Evolutionary conservation across 805 yeast genomes (phyloP).

Genomic region (Dipodascus albidus): DNA sequence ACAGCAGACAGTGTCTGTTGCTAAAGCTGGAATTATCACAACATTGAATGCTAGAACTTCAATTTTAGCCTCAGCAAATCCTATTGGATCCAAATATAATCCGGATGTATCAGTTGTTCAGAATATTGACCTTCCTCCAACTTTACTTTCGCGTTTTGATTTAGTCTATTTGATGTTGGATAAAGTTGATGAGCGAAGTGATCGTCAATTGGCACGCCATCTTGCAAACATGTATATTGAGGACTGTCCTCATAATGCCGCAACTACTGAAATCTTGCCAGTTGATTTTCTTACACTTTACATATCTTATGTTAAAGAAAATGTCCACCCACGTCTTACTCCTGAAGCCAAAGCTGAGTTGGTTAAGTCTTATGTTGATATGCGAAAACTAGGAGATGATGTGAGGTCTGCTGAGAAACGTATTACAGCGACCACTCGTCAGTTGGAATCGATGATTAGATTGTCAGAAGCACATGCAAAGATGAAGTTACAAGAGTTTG

Average conservation of each 20-base stretch:
- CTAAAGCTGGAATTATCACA: constrained; percentile 97
- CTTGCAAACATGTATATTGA: constrained; percentile 86
- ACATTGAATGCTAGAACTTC: constrained; percentile 95
- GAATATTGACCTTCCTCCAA: constrained; percentile 95
- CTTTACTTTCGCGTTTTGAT: constrained; percentile 88
- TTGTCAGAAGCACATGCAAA: constrained; percentile 95
- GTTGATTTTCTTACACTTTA: constrained; percentile 80
- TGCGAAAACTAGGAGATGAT: constrained; percentile 93
- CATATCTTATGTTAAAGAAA: constrained; percentile 89
- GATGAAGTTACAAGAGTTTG: constrained; percentile 69
- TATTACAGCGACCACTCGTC: constrained; percentile 96
- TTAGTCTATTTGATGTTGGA: constrained; percentile 86
- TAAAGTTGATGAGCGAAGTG: constrained; percentile 77
- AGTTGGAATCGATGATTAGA: constrained; percentile 90
- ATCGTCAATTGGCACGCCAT: constrained; percentile 80
- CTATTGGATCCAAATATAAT: constrained; percentile 89
- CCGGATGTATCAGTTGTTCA: constrained; percentile 91
- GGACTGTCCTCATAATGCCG: constrained; percentile 66
- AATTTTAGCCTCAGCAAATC: constrained; percentile 91
- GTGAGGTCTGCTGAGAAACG: constrained; percentile 75
- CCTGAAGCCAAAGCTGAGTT: constrained; percentile 73
- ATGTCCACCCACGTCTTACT: constrained; percentile 68
- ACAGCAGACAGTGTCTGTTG: constrained; percentile 95
- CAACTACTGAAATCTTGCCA: constrained; percentile 60
- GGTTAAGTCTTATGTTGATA: constrained; percentile 79